Evolutionary conservation across 2,329 filamentous ascomycete genomes (phyloP), one percentile per base, ranked within the genome.

Genomic region (Calonectria pauciramosa): DNA sequence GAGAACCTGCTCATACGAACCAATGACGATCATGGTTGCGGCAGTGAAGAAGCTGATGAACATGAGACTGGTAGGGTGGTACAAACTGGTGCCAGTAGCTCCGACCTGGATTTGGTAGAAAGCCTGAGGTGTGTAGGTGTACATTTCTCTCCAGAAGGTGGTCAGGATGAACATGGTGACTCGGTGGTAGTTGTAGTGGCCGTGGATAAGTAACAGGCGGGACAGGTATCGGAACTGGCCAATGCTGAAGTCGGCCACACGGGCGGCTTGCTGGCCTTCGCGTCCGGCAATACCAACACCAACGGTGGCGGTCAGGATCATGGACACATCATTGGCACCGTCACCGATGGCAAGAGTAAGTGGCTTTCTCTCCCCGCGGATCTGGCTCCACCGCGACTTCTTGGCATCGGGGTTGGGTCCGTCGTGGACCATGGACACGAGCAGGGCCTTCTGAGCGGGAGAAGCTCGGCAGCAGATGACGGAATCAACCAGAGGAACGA

Each of bases 391-490:
- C 36, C 28, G 41, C 18, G 94, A 86, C 26, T 82, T 77, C 28
- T 81, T 80, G 34, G 82, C 75, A 41, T 77, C 80, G 8, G 82
- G 81, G 30, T 79, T 82, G 59, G 78, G 92, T 65, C 91, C 90
- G 38, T 93, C 92, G 8, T 96, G 91, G 71, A 98, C 96, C 7
- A 93, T 93, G 77, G 92, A 93, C 54, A 98, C 96, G 4, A 99
- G 91, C n/a, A 93, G 91, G 0, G 96, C 95, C 84, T 99, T 98
- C 82, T 99, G 96, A 28, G 94, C 93, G 0, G 96, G 96, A 38
- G 94, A 96, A 1, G 96, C 96, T 47, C 96, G 94, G 82, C 96
- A 98, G 86, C 96, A 98, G 74, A 99, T 96, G 36, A 98, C 96
- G 0, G 95, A 96, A 83, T 98, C 95, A 6, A 96, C 94, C n/a